Evolutionary conservation across 495 filamentous ascomycete genomes (phyloP), one percentile per base, ranked within the genome.

Genomic region (Aspergillus mulundensis): DNA sequence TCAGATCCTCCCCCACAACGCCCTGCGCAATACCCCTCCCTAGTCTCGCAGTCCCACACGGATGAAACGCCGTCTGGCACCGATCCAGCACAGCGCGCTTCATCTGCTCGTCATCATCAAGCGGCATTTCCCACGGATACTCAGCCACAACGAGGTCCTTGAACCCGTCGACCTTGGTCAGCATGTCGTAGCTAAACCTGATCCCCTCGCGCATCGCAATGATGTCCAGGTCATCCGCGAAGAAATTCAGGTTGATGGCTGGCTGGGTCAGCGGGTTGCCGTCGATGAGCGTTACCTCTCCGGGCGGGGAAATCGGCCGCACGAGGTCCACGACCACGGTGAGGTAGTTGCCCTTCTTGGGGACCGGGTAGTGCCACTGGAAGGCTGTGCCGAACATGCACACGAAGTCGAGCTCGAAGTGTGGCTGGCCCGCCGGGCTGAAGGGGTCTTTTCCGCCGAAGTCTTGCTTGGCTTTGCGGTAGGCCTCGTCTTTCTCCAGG

Each of bases 391-490:
- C 69, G 66, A 84, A 86, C 71, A 84, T 77, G 49, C 76, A 71
- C 44, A 85, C 78, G 54, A 86, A 86, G 62, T 85, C 82, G 50
- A 87, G 73, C 71, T 87, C 82, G 60, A 86, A 85, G 63, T 86
- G 82, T 40, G 83, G 82, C 62, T 86, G 81, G 21, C 77, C 78
- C 28, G 62, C 77, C 7, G 84, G 84, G 6, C 80, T 77, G 59
- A 85, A 84, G 11, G 82, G 82, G 56, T 85, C 83, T 4, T 74
- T 56, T 0, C 76, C 77, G 4, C 77, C 78, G 66, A 83, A 82
- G 3, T 61, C 65, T 21, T 69, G 71, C 59, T 81, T 81, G 28
- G 72, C 70, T 16, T 74, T 69, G 15, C 66, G 68, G 58, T 83
- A 86, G 51, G 75, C 74, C 4, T 72, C 69, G 49, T 72, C 73